Evolutionary conservation across 345 rosid genomes (phyloP), one percentile per base, ranked within the genome.

Genomic region (Hibiscus mutabilis): DNA sequence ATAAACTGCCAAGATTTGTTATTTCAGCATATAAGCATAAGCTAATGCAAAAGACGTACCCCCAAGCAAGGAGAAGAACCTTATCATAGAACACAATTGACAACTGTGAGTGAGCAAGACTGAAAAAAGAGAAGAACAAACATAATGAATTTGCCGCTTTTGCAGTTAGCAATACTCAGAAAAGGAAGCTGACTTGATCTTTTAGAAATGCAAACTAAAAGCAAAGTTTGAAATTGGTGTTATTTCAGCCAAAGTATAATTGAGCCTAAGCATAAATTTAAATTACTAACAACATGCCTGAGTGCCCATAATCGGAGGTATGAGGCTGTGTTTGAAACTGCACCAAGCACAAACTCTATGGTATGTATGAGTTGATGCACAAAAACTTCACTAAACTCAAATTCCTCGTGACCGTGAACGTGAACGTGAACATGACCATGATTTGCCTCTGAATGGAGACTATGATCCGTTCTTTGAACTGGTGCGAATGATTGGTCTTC

Each of bases 291-390:
- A 63, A 15, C 71, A 63, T 75, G 92, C 99, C 98, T 95, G 75
- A 95, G 91, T 19, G 98, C 96, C 99, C 99, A 92, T 42, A 89
- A 75, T 51, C 98, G 92, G 69, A 95, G 98, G 79, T 92, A 90
- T 1, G 98, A 95, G 75, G 99, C 99, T 31, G 98, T 95, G 82
- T 95, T 95, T 68, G 99, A 95, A 70, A 92, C 98, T 62, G 96
- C 97, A 74, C 99, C 98, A 57, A 95, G 98, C 49, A 92, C 98
- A 83, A 92, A 95, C 80, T 95, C 98, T 55, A 95, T 92, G 29
- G 99, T 95, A 80, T 95, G 98, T 60, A 95, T 95, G 72, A 95
- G 84, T 79, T 90, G 99, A 80, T 95, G 94, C 22, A 95, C 98
- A 72, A 95, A 95, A 64, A 95, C 85, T 85, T 95, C 97, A 59